Base-by-base conservation (phyloP, 2,329 filamentous ascomycete species). In the Monosporascus sp. region DNA sequence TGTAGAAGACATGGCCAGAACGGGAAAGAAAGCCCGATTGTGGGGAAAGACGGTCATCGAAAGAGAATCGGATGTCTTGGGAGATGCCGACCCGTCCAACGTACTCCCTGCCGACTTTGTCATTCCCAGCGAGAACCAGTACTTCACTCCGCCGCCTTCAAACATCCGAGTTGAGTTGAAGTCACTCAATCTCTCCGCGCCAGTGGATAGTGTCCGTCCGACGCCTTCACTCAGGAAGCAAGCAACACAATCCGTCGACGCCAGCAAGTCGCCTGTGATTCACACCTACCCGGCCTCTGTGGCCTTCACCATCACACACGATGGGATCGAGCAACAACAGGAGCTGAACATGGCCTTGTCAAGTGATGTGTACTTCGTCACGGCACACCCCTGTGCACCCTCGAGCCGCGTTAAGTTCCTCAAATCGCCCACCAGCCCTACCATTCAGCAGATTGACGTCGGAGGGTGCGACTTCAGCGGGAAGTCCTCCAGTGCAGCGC, bases 341-440 rank as follows among this genome's bases (percentile, higher is more conserved):
- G 63, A 76, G 52, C 60, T 76, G 50, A 72, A 72, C 2, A 74
- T 78, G 50, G 62, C 74, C 1, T 67, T 88, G 9, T 68, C 70
- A 6, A 79, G 83, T 58, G 84, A 87, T 54, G 75, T 86, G 22
- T 79, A 79, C 60, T 87, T 87, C 63, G 80, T 86, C 19, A 86
- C 85, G 1, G 83, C 83, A 0, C 82, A 86, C 59, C 85, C 85
- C 0, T 88, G 85, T 60, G 76, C 80, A 5, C 78, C 80, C 2
- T 82, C 81, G 1, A 74, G 75, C 49, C 75, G 78, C 52, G 78
- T 83, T 2, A 79, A 77, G 56, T 78, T 85, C 52, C 63, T 86
- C 49, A 82, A 80, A 63, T 82, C 81, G 16, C 79, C 81, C 0
- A 77, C 78, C 1, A 85, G 80, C 61, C 81, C 82, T 20, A 81